Evolutionary conservation across 306 rosid species (phyloP).

Genomic region (Vigna hirtella): DNA sequence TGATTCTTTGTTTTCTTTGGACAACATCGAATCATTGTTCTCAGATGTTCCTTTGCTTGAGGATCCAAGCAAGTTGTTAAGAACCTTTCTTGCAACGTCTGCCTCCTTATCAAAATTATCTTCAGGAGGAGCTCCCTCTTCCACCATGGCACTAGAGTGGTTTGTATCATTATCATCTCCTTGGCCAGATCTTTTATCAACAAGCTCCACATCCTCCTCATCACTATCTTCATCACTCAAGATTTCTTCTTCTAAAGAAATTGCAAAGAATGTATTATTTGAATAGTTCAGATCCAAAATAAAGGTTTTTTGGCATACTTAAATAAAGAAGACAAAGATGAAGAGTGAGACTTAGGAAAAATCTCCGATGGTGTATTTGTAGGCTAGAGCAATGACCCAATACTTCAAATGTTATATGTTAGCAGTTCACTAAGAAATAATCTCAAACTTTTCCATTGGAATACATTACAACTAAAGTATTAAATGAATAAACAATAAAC

Average conservation of each 20-base stretch:
- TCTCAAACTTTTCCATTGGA: constrained; percentile 7
- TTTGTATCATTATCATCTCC: constrained; percentile 56
- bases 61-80: constrained; percentile 65
- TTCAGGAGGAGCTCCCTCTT: constrained; percentile 52
- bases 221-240: constrained; percentile 56
- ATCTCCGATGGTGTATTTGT: not conserved
- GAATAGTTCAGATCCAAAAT: constrained; percentile 19
- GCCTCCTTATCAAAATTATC: constrained; percentile 86
- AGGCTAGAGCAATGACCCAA: constrained; percentile 15
- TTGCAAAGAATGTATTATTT: constrained; percentile 20
- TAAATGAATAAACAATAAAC: constrained; percentile 2
- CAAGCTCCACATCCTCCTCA: constrained; percentile 54
- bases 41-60: constrained; percentile 55
- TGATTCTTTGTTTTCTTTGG: constrained; percentile 50
- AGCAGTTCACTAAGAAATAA: constrained; percentile 7
- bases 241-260: constrained; percentile 59
- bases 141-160: constrained; percentile 47
- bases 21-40: constrained; percentile 48
- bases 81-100: constrained; percentile 82
- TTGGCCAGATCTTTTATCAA: constrained; percentile 42
- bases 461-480: constrained; percentile 16
- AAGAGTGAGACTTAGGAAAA: constrained; percentile 17
- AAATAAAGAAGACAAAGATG: constrained; percentile 4
- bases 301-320: constrained; percentile 17
- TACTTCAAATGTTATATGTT: constrained; percentile 22